These are phyloP conservation scores for Exsudoporus frostii DNA, from an alignment of 768 basidiomycete species.

Conservation along the genomic window DNA sequence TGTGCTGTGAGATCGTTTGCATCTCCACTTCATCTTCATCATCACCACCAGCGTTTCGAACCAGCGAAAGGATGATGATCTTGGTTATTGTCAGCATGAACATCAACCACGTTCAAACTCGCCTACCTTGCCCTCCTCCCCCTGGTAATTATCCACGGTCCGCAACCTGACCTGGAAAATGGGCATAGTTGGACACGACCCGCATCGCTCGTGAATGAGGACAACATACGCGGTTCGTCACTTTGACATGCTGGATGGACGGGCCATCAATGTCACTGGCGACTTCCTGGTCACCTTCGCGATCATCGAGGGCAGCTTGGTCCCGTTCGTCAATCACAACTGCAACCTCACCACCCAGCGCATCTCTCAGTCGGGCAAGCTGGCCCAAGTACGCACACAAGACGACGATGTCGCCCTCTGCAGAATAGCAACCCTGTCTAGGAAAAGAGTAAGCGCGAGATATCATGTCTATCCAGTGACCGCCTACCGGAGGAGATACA, in stretches of 20 bases:
- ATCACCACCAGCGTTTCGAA: constrained; percentile 61
- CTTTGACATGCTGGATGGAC: constrained; percentile 45
- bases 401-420: constrained; percentile 50
- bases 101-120: not conserved
- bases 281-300: constrained; percentile 42
- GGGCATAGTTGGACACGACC: not conserved
- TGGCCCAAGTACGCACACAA: constrained; percentile 55
- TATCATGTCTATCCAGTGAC: not conserved
- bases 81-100: constrained; percentile 22
- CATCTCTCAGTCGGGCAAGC: constrained; percentile 42
- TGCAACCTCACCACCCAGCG: constrained; percentile 45
- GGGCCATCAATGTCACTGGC: constrained; percentile 15
- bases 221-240: constrained; percentile 48
- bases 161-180: constrained; percentile 56
- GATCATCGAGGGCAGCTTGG: constrained; percentile 53
- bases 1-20: constrained; percentile 8
- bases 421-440: constrained; percentile 48
- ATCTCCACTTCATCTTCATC: constrained; percentile 34
- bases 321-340: constrained; percentile 71
- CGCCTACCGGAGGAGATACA: constrained; percentile 44
- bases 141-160: constrained; percentile 79
- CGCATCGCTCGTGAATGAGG: not conserved
- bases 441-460: not conserved
- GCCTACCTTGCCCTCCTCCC: constrained; percentile 59
- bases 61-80: constrained; percentile 72